Conservation (phyloP, 2,329 filamentous ascomycete genomes). For the Colletotrichum tropicicola region DNA sequence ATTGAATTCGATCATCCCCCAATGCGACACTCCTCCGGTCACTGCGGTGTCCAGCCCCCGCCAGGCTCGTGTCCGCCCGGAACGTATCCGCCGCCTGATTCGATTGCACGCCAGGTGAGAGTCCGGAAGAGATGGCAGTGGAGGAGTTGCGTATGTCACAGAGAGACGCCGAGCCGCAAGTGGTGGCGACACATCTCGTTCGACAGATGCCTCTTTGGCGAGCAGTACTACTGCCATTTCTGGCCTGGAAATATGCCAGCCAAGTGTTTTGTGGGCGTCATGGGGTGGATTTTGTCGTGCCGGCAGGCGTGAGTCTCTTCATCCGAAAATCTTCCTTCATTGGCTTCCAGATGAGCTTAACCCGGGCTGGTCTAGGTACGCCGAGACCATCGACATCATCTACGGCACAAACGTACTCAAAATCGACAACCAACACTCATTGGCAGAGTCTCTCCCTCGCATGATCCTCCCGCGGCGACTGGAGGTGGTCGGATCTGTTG, state of each 20-base stretch:
- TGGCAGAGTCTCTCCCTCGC: too few species aligned
- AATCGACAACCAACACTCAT: neutral
- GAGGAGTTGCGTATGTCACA: neutral
- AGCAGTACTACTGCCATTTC: neutral
- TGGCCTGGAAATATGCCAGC: neutral
- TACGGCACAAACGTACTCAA: neutral
- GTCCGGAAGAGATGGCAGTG: neutral
- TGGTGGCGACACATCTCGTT: neutral
- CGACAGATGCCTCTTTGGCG: neutral
- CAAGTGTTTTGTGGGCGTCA: neutral
- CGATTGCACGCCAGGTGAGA: neutral
- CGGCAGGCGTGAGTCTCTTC: neutral
- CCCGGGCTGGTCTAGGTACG: neutral
- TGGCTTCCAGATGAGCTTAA: too few species aligned
- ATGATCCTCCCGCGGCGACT: neutral
- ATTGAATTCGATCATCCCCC: neutral
- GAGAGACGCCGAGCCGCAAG: neutral
- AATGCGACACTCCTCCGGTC: neutral
- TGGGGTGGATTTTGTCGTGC: neutral
- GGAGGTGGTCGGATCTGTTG: neutral
- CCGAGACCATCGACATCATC: neutral
- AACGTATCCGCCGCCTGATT: too few species aligned
- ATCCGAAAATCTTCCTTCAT: neutral
- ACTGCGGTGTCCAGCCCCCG: neutral
- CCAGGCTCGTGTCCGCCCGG: too few species aligned